These are phyloP conservation scores for Acacia pycnantha DNA, from an alignment of 331 rosid species.

Conservation along the genomic window DNA sequence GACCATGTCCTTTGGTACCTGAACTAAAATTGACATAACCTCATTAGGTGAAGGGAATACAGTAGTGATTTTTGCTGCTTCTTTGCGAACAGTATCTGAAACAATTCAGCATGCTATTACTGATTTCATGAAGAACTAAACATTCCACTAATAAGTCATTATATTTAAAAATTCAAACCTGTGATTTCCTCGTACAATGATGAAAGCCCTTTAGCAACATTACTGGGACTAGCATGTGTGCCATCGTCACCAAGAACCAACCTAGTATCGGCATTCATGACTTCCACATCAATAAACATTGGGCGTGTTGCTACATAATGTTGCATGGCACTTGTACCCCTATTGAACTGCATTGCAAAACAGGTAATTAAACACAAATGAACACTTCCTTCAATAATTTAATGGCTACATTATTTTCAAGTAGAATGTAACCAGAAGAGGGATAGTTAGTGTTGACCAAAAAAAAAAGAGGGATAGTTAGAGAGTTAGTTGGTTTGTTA, in stretches of 20 bases:
- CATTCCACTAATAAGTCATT: conserved; percentile 17
- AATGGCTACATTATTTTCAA: not conserved
- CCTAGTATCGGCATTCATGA: conserved; percentile 96
- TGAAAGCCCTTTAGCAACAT: conserved; percentile 94
- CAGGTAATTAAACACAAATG: not conserved
- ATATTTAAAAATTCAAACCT: conserved; percentile 50
- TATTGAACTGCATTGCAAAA: conserved; percentile 72
- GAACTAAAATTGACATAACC: conserved; percentile 98
- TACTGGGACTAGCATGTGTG: conserved; percentile 78
- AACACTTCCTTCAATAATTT: not conserved
- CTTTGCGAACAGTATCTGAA: conserved; percentile 92
- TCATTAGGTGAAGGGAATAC: conserved; percentile 97
- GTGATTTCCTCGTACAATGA: conserved; percentile 90
- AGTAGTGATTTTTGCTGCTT: conserved; percentile 85
- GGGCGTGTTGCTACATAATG: conserved; percentile 99
- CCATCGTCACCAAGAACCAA: conserved; percentile 93
- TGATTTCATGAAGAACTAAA: conserved; percentile 28
- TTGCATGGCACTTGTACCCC: conserved; percentile 99
- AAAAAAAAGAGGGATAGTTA: not conserved
- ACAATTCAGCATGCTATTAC: conserved; percentile 32
- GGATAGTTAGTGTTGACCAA: not conserved
- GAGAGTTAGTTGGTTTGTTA: not conserved
- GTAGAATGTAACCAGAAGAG: not conserved
- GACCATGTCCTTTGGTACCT: conserved; percentile 55
- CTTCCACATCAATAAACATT: conserved; percentile 95